Base-by-base conservation (phyloP, 2,329 filamentous ascomycete genomes). In the Periconia digitata region DNA sequence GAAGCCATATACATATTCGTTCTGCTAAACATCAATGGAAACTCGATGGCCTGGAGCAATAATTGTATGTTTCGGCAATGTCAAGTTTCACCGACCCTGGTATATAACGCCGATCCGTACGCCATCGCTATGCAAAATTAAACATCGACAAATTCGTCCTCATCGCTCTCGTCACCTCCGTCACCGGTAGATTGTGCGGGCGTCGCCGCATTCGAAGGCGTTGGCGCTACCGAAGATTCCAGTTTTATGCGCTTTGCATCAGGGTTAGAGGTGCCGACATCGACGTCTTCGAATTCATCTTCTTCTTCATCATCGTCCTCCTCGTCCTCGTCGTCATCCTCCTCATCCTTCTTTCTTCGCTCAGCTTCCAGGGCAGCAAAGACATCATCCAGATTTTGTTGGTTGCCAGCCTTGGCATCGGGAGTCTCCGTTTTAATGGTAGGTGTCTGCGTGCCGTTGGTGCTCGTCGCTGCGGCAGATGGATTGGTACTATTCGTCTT, bases 321-420 rank as follows among this genome's bases (percentile, higher is more conserved):
- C 8, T 76, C 76, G 32, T 77, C 74, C 15, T 76, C 71, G 6
- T 69, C 72, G 22, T 65, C 66, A 15, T 70, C 58, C 73, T 79
- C 51, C 70, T 79, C 48, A 39, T 72, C 62, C 39, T 72, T 64
- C 76, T 66, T 86, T 20, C 59, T 57, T 40, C 61, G 80, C 53
- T 85, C 82, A 5, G 78, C 80, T 58, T 84, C 85, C 16, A 90
- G 76, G 49, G 80, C 81, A 32, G 81, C 81, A 65, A 89, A 90
- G 47, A 87, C 83, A 45, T 83, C 82, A 47, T 86, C 85, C 53
- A 90, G 79, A 75, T 50, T 80, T 47, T 76, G 74, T n/a, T 79
- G 74, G 21, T 76, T 64, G 6, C 73, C 69, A 39, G 79, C 78
- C 64, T 82, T 81, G 21, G 78, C 74, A 21, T 80, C 76, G 1